Percentiles rank a stretch among this genome's conserved stretches.
Conservation (phyloP, 2,329 filamentous ascomycete genomes). For the Pestalotiopsis sp. region DNA sequence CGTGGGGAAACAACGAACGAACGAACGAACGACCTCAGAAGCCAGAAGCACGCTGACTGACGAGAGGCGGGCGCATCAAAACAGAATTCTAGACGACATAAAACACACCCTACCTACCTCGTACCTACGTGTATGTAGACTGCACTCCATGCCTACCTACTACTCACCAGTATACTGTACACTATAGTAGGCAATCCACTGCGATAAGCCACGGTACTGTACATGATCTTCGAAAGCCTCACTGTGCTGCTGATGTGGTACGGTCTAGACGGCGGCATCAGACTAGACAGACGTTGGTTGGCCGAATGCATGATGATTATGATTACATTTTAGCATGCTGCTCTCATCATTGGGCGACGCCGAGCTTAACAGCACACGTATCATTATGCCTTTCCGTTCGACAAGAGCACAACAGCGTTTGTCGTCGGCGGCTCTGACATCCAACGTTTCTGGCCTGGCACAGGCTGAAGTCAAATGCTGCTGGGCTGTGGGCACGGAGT, state of each 20-base stretch:
- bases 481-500: neutral
- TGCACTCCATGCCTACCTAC: too few relatives aligned
- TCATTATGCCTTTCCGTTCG: neutral
- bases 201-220: neutral
- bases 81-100: neutral
- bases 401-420: neutral
- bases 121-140: neutral
- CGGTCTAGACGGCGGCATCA: neutral
- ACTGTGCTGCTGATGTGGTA: neutral
- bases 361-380: neutral
- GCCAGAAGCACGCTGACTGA: neutral
- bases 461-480: neutral
- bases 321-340: neutral
- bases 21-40: too few relatives aligned
- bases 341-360: neutral
- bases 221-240: neutral
- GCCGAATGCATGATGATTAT: neutral
- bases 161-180: too few relatives aligned
- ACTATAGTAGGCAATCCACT: too few relatives aligned
- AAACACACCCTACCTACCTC: neutral
- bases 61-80: neutral
- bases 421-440: neutral
- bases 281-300: neutral
- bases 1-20: slow-evolving; percentile 2
- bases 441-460: neutral